These are phyloP conservation scores for Lachancea dasiensis DNA, from an alignment of 805 yeast genomes.

Conservation along the genomic window DNA sequence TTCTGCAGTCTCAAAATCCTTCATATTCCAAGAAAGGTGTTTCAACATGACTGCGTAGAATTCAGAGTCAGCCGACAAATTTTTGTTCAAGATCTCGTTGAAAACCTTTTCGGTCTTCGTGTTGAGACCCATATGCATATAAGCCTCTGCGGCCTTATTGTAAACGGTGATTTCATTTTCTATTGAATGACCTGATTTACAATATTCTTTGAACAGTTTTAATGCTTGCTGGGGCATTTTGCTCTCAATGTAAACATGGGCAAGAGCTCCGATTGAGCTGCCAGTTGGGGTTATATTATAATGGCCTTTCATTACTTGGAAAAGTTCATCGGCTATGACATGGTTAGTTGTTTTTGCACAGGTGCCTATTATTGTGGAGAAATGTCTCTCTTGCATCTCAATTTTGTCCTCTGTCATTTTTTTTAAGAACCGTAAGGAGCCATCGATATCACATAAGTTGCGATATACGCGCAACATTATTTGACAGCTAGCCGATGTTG, in stretches of 20 bases:
- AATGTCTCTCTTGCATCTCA: constrained; percentile 23
- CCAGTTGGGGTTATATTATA: constrained; percentile 28
- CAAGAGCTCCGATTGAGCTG: constrained; percentile 21
- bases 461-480: constrained; percentile 27
- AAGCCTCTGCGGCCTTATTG: constrained; percentile 22
- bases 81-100: constrained; percentile 10
- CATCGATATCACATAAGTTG: constrained; percentile 24
- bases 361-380: constrained; percentile 22
- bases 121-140: constrained; percentile 14
- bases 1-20: constrained; percentile 22
- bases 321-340: constrained; percentile 28
- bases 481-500: constrained; percentile 24
- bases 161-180: constrained; percentile 15
- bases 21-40: constrained; percentile 15
- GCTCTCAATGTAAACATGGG: constrained; percentile 26
- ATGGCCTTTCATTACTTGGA: constrained; percentile 26
- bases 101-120: constrained; percentile 19
- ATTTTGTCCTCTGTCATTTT: constrained; percentile 22
- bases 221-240: constrained; percentile 18
- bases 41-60: constrained; percentile 22
- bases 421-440: constrained; percentile 29
- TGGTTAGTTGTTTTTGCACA: constrained; percentile 25
- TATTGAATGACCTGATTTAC: background rate
- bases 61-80: constrained; percentile 16
- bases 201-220: constrained; percentile 19